Conservation (phyloP, 2,329 filamentous ascomycete species). For the Cladosporium sp. region DNA sequence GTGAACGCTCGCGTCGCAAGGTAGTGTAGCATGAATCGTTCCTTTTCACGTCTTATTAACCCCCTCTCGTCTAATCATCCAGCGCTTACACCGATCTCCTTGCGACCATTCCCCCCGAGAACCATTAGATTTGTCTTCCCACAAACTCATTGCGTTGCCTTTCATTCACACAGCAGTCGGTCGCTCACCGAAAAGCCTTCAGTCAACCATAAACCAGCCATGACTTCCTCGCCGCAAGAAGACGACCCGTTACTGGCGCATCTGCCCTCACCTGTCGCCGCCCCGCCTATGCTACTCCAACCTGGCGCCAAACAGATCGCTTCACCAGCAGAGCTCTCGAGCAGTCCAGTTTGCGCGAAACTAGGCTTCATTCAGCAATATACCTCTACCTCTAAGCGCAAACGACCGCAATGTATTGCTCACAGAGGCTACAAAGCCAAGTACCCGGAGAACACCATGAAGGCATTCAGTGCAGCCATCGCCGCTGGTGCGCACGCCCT, state of each 20-base stretch:
- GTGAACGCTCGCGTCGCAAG: neutral
- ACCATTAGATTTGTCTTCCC: neutral
- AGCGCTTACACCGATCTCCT: neutral
- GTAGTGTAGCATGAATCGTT: slow-evolving; percentile 1
- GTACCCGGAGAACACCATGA: slow-evolving; percentile 83
- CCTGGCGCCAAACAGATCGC: slow-evolving; percentile 27
- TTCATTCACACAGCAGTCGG: neutral
- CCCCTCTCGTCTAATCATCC: neutral
- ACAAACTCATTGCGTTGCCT: neutral
- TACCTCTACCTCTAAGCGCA: slow-evolving; percentile 23
- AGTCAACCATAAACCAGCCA: neutral
- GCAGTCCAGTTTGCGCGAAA: slow-evolving; percentile 21
- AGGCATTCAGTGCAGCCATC: slow-evolving; percentile 70
- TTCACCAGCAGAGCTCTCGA: slow-evolving; percentile 21
- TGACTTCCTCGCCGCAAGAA: neutral
- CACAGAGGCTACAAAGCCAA: slow-evolving; percentile 75
- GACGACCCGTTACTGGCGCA: slow-evolving; percentile 5
- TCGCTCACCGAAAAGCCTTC: neutral
- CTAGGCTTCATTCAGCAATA: slow-evolving; percentile 22
- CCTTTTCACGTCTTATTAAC: slow-evolving; percentile 11
- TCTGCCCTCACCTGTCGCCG: slow-evolving; percentile 7
- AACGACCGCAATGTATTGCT: slow-evolving; percentile 67
- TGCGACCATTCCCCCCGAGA: neutral
- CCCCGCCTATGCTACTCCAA: slow-evolving; percentile 28
- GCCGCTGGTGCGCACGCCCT: slow-evolving; percentile 72